Base-by-base conservation (phyloP, 768 basidiomycete species). In the Amanita jacksonii region DNA sequence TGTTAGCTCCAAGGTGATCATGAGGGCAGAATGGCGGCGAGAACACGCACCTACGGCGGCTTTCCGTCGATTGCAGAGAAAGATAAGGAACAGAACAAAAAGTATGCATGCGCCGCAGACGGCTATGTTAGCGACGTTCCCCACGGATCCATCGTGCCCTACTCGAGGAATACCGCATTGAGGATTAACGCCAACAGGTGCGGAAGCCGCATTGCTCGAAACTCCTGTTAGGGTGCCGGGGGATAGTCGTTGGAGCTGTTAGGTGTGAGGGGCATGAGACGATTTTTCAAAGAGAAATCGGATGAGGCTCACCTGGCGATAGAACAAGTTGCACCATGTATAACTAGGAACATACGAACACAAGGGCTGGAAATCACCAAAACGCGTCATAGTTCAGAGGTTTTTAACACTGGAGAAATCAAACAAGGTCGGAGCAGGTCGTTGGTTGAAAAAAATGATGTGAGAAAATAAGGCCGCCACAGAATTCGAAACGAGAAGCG, bases 271-370 rank as follows among this genome's bases (percentile, higher is more conserved):
- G 24, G 15, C 10, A 27, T 25, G 42, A 32, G 41, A 25, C 8
- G 31, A 45, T 10, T 31, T 37, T 27, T 31, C 54, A 19, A 46
- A 47, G 19, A 23, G 20, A 20, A 9, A 10, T 13, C 19, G 41
- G 44, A 55, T 16, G 8, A 18, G 40, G 22, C 66, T 52, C 16
- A 90, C 81, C 70, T 94, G 90, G 48, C 76, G 76, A 65, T 91
- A 91, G 67, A 94, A 93, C 53, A 96, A 80, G 59, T 96, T 96
- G 66, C 93, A 97, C 78, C 88, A 86, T 0, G 92, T 77, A 57
- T 94, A 85, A 36, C 83, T 85, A 1, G 88, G 87, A 7, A 75
- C 74, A 33, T 74, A 62, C 32, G 68, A 64, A 60, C 89, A 90
- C 41, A 85, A 66, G 15, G 75, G 64, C 55, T 68, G 59, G 60